phyloP scores from a whole-genome alignment of 306 rosid species.

The Lagenaria siceraria region DNA sequence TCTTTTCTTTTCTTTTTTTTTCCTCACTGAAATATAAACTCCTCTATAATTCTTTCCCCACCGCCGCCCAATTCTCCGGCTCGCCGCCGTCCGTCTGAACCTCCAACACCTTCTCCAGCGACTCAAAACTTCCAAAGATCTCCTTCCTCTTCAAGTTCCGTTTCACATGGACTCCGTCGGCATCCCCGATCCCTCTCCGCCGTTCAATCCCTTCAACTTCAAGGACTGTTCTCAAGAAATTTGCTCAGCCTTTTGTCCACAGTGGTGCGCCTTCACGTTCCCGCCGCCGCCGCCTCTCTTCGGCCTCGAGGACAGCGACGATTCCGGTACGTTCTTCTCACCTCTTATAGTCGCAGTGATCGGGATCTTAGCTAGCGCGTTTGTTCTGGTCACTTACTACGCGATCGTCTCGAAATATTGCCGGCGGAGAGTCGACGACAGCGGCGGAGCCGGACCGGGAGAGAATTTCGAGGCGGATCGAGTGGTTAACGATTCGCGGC shows the following conservation, averaged over 20 bases:
- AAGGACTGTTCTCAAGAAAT: slow-evolving; percentile 50
- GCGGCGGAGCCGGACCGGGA: not conserved
- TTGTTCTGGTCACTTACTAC: slow-evolving; percentile 48
- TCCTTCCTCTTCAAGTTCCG: not conserved
- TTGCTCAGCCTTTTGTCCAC: slow-evolving; percentile 68
- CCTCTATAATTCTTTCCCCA: not conserved
- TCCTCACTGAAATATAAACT: slow-evolving; percentile 25
- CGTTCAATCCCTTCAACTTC: slow-evolving; percentile 18
- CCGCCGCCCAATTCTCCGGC: not conserved
- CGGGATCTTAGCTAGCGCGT: slow-evolving; percentile 53
- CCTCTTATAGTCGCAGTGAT: slow-evolving; percentile 63
- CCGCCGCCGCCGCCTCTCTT: slow-evolving; percentile 54
- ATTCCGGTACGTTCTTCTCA: slow-evolving; percentile 34
- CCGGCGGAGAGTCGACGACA: slow-evolving; percentile 10
- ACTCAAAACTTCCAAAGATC: not conserved
- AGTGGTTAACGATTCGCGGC: slow-evolving; percentile 5
- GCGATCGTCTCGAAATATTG: slow-evolving; percentile 49
- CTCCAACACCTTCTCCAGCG: not conserved
- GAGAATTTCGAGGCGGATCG: slow-evolving; percentile 8
- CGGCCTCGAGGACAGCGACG: not conserved
- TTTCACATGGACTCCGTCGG: slow-evolving; percentile 27
- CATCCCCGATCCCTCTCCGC: slow-evolving; percentile 31
- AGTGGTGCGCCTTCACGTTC: slow-evolving; percentile 49
- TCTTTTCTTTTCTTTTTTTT: not conserved
- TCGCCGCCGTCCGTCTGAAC: not conserved